Base-by-base conservation (phyloP, 768 basidiomycete genomes). In the Mrakia gelida region DNA sequence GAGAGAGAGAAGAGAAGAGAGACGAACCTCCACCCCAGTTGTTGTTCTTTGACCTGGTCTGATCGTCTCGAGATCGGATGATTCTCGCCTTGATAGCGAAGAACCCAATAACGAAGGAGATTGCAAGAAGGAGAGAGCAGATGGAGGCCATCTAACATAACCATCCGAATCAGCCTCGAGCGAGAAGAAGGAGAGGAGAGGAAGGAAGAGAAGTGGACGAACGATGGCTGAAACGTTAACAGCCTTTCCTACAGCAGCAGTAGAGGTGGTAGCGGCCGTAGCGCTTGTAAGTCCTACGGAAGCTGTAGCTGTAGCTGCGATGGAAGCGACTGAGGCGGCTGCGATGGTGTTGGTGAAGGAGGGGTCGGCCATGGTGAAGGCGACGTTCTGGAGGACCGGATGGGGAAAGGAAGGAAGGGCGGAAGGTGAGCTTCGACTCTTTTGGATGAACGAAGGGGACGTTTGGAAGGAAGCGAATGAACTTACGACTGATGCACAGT, bases 191-290 rank as follows among this genome's bases (percentile, higher is more conserved):
- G 63, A 65, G 32, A 38, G 34, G 30, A 26, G 30, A 6, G 11
- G 34, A 28, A 21, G 72, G 18, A n/a, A 15, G 38, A 23, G 11
- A 6, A 26, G 26, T 18, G 26, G 54, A 76, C 71, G 38, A n/a
- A 77, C 76, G 30, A 77, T 77, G 45, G 76, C 71, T 21, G 76
- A 77, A 41, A 77, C 76, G 32, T 77, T 77, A 54, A 77, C 76
- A 15, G 76, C 70, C 28, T 63, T 75, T n/a, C 54, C 10, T 21
- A 76, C 30, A 34, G 68, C 16, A 11, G 59, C 54, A 0, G 28
- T 13, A 10, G 56, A 30, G 3, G n/a, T 26, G 4, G 71, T 73
- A 23, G 71, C 45, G 13, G 38, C 71, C 28, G 28, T 28, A 59
- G 49, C 32, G 13, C 21, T 34, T 1, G 71, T 30, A 11, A 49